Base-by-base conservation (phyloP, 208 protist species). In the Acanthamoeba lenticulata region DNA sequence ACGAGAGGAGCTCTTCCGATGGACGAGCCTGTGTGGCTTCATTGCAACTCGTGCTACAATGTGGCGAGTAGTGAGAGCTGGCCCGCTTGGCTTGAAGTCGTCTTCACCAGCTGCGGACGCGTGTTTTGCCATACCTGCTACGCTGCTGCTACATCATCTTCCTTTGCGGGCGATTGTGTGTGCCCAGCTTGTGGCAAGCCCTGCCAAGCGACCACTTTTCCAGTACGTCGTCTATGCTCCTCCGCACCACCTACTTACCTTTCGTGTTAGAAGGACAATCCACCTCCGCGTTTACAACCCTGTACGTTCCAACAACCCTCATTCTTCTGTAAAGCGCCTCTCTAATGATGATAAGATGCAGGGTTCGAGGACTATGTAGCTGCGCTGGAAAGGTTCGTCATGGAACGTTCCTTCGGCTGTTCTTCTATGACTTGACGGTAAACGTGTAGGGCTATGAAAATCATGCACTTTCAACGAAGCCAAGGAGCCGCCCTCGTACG, bases 31-130 rank as follows among this genome's bases (percentile, higher is more conserved):
- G 36, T 45, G 44, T 86, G 77, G 77, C 24, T 86, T 4, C 77
- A 86, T 29, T 86, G 77, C 29, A 86, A 86, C n/a, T 57, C 34
- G n/a, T 86, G 77, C 77, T 57, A 86, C 77, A 86, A 86, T 27
- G 7, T 86, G 44, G 77, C 77, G n/a, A 57, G n/a, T 38, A 57
- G 44, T 27, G 77, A 86, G 2, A 40, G 42, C 32, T 86, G 77
- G 77, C 77, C 77, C 13, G 77, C 44, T 0, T 86, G 77, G 77
- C 44, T 86, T 0, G 77, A 86, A 15, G 77, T 86, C 4, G 77
- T 86, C 77, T 86, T 86, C 34, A 86, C 77, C 77, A 86, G 32
- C n/a, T 86, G 77, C 77, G 77, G 77, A 1, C 77, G 57, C 44
- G 29, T 86, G 11, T 86, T 86, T 27, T 86, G 77, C 44, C 77